A percentile compares a stretch with the other conserved stretches of the same genome.
Conservation (phyloP, 2,329 filamentous ascomycete species). For the Drechslerella dactyloides region DNA sequence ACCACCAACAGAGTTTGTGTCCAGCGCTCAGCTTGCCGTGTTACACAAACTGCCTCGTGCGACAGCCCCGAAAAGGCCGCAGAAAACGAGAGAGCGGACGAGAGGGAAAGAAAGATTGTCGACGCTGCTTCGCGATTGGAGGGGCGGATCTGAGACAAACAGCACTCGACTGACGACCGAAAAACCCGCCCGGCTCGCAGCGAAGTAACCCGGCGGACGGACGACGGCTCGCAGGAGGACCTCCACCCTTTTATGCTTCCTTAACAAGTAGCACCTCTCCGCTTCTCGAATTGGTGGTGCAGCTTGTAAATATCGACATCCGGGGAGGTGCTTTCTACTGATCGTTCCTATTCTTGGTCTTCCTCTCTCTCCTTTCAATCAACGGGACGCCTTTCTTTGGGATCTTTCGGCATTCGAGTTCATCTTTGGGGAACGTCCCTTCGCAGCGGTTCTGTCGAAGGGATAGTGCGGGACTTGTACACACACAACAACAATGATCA, state of each 20-base stretch:
- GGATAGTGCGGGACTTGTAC: conserved; percentile 15
- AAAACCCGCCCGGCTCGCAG: conserved; percentile 6
- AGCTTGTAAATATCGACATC: conserved; percentile 45
- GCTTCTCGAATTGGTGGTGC: conserved; percentile 20
- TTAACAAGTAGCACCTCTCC: conserved; percentile 20
- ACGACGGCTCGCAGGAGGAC: conserved; percentile 3
- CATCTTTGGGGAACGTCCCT: conserved; percentile 16
- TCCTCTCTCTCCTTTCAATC: conserved; percentile 3
- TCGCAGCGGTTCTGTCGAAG: conserved; percentile 35
- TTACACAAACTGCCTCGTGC: conserved; percentile 45
- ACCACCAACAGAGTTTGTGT: conserved; percentile 24
- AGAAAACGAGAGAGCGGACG: conserved; percentile 16
- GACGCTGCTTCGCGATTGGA: conserved; percentile 29
- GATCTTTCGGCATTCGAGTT: conserved; percentile 29
- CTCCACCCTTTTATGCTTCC: conserved; percentile 35
- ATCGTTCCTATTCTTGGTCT: conserved; percentile 13
- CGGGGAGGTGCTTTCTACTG: conserved; percentile 18
- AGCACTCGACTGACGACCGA: conserved; percentile 5
- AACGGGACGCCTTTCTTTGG: conserved; percentile 18
- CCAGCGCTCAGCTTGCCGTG: conserved; percentile 29
- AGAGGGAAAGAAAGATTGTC: conserved; percentile 19
- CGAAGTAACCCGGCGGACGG: neutral
- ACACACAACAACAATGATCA: conserved; percentile 34
- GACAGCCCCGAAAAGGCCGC: conserved; percentile 21
- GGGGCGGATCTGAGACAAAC: conserved; percentile 46